A percentile compares a stretch with the other conserved stretches of the same genome.
phyloP scores from a whole-genome alignment of 495 filamentous ascomycete species.

The Penicilliopsis zonata region DNA sequence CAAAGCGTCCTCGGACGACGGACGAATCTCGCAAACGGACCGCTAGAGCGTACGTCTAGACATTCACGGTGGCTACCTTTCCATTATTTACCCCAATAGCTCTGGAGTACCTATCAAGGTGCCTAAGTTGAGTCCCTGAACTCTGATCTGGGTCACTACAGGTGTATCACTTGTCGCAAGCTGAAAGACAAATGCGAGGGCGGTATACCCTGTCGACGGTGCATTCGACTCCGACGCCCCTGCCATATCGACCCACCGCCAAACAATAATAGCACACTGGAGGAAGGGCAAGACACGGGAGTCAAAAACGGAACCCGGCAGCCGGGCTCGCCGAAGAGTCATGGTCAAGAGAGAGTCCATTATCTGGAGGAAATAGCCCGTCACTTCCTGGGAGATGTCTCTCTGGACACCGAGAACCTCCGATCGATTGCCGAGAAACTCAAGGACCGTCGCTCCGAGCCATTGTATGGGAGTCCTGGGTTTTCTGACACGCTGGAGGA shows the following conservation, averaged over 20 bases:
- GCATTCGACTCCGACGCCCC: conserved; percentile 32
- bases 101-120: not conserved
- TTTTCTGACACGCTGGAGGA: conserved; percentile 23
- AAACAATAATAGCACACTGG: too few species aligned
- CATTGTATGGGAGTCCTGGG: too few species aligned
- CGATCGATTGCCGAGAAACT: too few species aligned
- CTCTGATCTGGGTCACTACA: conserved; percentile 5
- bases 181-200: conserved; percentile 42
- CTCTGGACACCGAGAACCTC: too few species aligned
- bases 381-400: too few species aligned
- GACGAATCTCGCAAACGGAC: conserved; percentile 38
- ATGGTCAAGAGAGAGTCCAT: too few species aligned
- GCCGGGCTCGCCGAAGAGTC: too few species aligned
- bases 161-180: conserved; percentile 35
- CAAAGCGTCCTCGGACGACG: conserved; percentile 35
- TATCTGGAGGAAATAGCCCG: too few species aligned
- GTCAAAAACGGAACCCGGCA: conserved; percentile 23
- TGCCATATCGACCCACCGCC: conserved; percentile 31
- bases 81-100: not conserved
- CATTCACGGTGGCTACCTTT: not conserved
- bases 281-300: conserved; percentile 25
- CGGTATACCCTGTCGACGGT: conserved; percentile 37
- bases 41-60: conserved; percentile 27
- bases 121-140: not conserved
- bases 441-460: not conserved